Evolutionary conservation across 2,329 filamentous ascomycete genomes (phyloP).

Genomic region (Colletotrichum sp.): DNA sequence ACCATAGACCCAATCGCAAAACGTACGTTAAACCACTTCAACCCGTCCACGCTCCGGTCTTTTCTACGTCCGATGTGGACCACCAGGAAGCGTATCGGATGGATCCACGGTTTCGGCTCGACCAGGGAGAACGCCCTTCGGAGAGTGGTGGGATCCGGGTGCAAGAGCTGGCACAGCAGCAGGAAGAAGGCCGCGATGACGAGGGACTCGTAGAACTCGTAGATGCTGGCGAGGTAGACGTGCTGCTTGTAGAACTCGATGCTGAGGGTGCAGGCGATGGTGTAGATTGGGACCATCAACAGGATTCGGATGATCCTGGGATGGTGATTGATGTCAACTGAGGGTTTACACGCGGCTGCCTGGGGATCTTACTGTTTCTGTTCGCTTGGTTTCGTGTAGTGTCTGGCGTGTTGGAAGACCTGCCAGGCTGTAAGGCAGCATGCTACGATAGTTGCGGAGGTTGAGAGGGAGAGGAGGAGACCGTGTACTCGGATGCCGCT

Average conservation of each 20-base stretch:
- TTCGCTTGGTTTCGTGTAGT: background rate
- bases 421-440: background rate
- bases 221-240: background rate
- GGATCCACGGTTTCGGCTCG: background rate
- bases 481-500: background rate
- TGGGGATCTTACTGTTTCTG: background rate
- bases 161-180: background rate
- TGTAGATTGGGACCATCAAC: background rate
- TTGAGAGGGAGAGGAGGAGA: background rate
- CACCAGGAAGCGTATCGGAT: background rate
- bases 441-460: background rate
- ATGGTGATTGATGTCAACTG: background rate
- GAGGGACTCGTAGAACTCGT: conserved; percentile 1
- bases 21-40: conserved; percentile 1
- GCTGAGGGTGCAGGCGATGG: background rate
- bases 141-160: background rate
- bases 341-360: fast-evolving
- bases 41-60: background rate
- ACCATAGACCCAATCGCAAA: background rate
- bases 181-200: conserved; percentile 4
- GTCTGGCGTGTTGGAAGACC: background rate
- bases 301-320: background rate
- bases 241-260: conserved; percentile 1
- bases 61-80: background rate
- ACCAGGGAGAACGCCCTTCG: background rate